These are phyloP conservation scores for Sungouiella blattae DNA, from an alignment of 805 yeast species.

Conservation along the genomic window DNA sequence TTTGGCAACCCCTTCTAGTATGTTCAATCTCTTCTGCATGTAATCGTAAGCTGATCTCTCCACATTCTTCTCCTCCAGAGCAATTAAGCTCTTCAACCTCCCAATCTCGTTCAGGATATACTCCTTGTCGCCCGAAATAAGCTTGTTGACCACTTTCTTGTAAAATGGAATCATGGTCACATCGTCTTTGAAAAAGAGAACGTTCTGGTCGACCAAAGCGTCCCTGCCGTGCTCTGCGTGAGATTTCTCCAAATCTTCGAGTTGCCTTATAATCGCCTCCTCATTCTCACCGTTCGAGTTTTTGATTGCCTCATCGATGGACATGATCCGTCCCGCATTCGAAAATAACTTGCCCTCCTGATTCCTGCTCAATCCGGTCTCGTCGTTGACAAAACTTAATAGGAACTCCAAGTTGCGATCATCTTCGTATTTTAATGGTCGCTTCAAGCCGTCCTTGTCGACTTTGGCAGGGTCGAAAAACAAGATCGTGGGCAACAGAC, in stretches of 20 bases:
- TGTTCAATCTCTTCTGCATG: constrained; percentile 49
- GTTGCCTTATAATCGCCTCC: constrained; percentile 6
- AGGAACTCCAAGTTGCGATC: constrained; percentile 19
- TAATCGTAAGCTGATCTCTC: constrained; percentile 45
- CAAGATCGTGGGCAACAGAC: constrained; percentile 53
- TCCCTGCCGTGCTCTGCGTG: constrained; percentile 8
- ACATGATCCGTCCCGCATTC: constrained; percentile 29
- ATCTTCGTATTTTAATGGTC: constrained; percentile 27
- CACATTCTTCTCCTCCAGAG: constrained; percentile 30
- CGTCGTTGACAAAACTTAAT: constrained; percentile 25
- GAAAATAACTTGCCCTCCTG: constrained; percentile 29
- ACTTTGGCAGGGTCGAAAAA: constrained; percentile 34
- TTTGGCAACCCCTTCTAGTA: constrained; percentile 26
- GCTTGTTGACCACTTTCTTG: constrained; percentile 42
- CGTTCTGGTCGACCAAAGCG: constrained; percentile 9
- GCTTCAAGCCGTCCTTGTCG: constrained; percentile 20
- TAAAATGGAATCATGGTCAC: constrained; percentile 41
- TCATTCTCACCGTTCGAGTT: constrained; percentile 2
- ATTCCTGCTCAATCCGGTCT: constrained; percentile 25
- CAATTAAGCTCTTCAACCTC: constrained; percentile 44
- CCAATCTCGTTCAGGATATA: constrained; percentile 44
- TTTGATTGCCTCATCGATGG: constrained; percentile 16
- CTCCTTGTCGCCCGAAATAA: constrained; percentile 41
- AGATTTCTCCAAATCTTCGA: constrained; percentile 10
- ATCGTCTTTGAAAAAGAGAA: constrained; percentile 16